These are phyloP conservation scores for Coniochaeta sp. DNA, from an alignment of 2,329 filamentous ascomycete genomes.

Conservation along the genomic window DNA sequence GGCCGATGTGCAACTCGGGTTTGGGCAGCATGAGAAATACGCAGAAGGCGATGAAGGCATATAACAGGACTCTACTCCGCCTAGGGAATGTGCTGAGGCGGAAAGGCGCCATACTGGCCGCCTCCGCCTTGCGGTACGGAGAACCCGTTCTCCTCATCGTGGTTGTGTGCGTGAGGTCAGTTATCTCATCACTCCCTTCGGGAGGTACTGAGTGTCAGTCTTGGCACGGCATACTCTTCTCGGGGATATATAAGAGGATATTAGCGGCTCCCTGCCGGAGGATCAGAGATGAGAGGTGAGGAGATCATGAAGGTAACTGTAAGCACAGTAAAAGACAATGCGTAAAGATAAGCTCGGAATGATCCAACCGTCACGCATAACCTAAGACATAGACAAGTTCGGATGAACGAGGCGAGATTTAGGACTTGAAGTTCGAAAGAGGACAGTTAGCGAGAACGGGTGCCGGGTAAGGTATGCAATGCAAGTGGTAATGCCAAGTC, in stretches of 20 bases:
- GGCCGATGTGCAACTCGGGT: slow-evolving; percentile 5
- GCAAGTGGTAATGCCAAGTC: not conserved
- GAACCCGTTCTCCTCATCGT: slow-evolving; percentile 3
- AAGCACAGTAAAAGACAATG: not conserved
- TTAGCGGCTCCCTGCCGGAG: not conserved
- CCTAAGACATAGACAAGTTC: not conserved
- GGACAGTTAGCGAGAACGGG: not conserved
- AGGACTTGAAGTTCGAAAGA: not conserved
- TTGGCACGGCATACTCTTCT: not conserved
- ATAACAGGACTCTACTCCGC: slow-evolving; percentile 10
- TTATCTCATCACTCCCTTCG: not conserved
- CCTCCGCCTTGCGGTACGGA: slow-evolving; percentile 9
- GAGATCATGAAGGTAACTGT: not conserved
- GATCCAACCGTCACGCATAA: not conserved
- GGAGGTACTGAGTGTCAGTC: not conserved
- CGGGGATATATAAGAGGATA: not conserved
- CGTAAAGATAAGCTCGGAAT: not conserved
- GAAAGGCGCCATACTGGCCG: slow-evolving; percentile 8
- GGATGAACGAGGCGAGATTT: not conserved
- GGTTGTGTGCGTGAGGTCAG: not conserved
- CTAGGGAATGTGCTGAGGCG: slow-evolving; percentile 13
- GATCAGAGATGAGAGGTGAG: not conserved
- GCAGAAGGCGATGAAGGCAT: slow-evolving; percentile 9
- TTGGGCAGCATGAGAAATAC: slow-evolving; percentile 9
- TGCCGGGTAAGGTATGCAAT: not conserved